Evolutionary conservation across 2,329 filamentous ascomycete species (phyloP).

Genomic region (Triangularia setosa): DNA sequence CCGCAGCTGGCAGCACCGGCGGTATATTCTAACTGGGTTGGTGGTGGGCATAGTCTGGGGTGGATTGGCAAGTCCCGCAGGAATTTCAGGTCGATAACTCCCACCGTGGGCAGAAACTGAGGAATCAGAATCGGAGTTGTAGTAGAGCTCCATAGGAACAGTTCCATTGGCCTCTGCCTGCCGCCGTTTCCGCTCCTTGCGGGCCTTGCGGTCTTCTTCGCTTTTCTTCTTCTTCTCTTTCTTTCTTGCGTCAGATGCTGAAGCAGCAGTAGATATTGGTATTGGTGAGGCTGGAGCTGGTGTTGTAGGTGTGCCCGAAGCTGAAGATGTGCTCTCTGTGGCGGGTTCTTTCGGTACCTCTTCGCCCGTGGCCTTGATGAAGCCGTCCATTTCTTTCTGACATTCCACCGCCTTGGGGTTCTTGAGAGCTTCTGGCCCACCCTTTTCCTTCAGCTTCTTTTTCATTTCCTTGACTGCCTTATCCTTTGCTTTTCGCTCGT

Average conservation of each 20-base stretch:
- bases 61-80: conserved; percentile 40
- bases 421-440: conserved; percentile 72
- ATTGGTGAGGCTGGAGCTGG: conserved; percentile 8
- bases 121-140: conserved; percentile 57
- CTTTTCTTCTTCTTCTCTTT: conserved; percentile 96
- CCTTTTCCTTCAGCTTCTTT: conserved; percentile 60
- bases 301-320: background rate
- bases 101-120: conserved; percentile 20
- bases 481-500: conserved; percentile 37
- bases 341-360: conserved; percentile 37
- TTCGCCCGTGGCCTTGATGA: conserved; percentile 42
- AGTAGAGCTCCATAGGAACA: conserved; percentile 76
- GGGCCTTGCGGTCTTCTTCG: conserved; percentile 86
- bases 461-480: conserved; percentile 55
- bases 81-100: conserved; percentile 15
- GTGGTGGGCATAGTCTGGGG: conserved; percentile 70
- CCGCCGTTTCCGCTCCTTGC: conserved; percentile 82
- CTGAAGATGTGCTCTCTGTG: conserved; percentile 32
- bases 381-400: conserved; percentile 45
- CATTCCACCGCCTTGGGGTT: conserved; percentile 57
- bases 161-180: conserved; percentile 84
- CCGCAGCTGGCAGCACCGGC: conserved; percentile 87
- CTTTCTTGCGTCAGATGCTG: conserved; percentile 53
- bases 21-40: conserved; percentile 88
- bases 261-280: conserved; percentile 7